Evolutionary conservation across 192 early-diverging fungal genomes (phyloP).

Genomic region (Coemansia sp.): DNA sequence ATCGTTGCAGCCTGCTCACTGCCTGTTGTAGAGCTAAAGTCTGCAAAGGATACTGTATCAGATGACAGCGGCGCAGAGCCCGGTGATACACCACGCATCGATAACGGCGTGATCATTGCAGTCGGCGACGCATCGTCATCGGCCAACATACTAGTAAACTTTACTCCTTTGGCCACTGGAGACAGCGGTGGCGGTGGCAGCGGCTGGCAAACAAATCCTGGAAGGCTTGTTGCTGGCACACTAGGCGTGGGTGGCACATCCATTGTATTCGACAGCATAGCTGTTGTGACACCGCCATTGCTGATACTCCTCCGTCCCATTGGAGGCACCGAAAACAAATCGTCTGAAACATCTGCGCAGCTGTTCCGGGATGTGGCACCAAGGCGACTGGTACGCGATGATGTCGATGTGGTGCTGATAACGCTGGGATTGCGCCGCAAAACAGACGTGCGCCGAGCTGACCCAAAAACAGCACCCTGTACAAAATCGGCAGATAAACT

Average conservation of each 20-base stretch:
- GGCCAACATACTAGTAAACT: not conserved
- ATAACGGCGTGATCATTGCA: slow-evolving; percentile 31
- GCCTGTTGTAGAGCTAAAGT: not conserved
- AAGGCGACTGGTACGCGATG: slow-evolving; percentile 7
- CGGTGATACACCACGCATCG: slow-evolving; percentile 16
- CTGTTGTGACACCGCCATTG: not conserved
- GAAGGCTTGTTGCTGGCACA: slow-evolving; percentile 17
- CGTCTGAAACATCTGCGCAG: slow-evolving; percentile 8
- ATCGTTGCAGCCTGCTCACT: not conserved
- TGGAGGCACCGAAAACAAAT: slow-evolving; percentile 2
- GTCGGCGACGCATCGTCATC: slow-evolving; percentile 4
- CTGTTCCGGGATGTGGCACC: not conserved
- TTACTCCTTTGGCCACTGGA: slow-evolving; percentile 2
- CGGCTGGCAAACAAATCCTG: slow-evolving; percentile 39
- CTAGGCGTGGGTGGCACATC: slow-evolving; percentile 1
- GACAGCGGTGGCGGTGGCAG: slow-evolving; percentile 32
- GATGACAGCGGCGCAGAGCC: slow-evolving; percentile 23
- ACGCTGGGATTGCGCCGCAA: slow-evolving; percentile 42
- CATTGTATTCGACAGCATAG: not conserved
- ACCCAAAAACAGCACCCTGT: slow-evolving; percentile 52
- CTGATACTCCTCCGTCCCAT: slow-evolving; percentile 14
- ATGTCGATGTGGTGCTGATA: slow-evolving; percentile 13
- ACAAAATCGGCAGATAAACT: slow-evolving; percentile 52
- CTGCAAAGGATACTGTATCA: not conserved
- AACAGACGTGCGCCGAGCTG: slow-evolving; percentile 40